A percentile compares a stretch with the other conserved stretches of the same genome.
Conservation (phyloP, 2,329 filamentous ascomycete genomes). For the Gaeumannomyces sp. region DNA sequence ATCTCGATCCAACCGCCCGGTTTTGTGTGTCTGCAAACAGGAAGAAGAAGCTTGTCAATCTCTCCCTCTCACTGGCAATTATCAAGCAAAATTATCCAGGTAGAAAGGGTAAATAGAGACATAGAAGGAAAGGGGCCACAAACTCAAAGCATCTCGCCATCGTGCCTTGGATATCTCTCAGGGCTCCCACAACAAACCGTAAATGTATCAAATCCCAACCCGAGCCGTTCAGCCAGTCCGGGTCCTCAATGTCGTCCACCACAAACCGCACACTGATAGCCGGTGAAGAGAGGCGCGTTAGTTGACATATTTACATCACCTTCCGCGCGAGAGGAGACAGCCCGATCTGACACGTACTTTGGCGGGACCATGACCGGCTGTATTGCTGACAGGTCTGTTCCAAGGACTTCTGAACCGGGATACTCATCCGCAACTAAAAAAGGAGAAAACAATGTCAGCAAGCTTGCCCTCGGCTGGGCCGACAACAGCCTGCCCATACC, state of each 20-base stretch:
- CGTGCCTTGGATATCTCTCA: constrained; percentile 44
- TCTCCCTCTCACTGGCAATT: too few relatives aligned
- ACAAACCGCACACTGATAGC: constrained; percentile 42
- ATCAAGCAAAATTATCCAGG: too few relatives aligned
- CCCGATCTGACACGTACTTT: constrained; percentile 29
- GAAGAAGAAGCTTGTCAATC: not conserved
- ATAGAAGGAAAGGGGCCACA: constrained; percentile 13
- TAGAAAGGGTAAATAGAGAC: too few relatives aligned
- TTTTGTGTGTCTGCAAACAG: constrained; percentile 28
- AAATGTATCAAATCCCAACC: constrained; percentile 53
- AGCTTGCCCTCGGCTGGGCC: not conserved
- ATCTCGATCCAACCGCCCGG: constrained; percentile 46
- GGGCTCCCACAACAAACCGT: constrained; percentile 40
- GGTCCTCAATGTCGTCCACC: constrained; percentile 54
- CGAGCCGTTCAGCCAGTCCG: constrained; percentile 45
- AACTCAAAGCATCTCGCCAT: constrained; percentile 33
- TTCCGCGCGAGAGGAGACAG: too few relatives aligned
- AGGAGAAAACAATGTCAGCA: not conserved
- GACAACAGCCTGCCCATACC: not conserved
- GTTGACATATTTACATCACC: not conserved
- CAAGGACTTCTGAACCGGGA: constrained; percentile 33
- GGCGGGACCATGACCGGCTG: constrained; percentile 46
- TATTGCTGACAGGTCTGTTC: constrained; percentile 39
- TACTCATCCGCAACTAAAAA: constrained; percentile 26
- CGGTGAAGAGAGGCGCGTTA: not conserved